Evolutionary conservation across 306 rosid genomes (phyloP), one percentile per base, ranked within the genome.

Genomic region (Vigna reflexopilosa): DNA sequence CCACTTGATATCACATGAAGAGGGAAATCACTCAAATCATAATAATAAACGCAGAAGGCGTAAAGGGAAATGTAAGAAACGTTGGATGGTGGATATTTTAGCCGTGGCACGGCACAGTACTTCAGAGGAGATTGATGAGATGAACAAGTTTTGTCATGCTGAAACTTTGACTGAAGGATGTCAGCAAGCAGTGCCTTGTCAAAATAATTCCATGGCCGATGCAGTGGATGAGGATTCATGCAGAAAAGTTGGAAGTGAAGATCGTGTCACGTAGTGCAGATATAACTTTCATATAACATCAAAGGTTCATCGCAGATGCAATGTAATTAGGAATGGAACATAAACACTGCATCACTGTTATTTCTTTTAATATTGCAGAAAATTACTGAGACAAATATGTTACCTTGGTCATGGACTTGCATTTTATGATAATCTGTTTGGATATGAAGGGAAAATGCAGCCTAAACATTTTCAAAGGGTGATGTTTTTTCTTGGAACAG

Each of bases 61-160:
- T 49, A 81, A 45, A 58, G 87, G 81, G 61, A 85, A 79, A 80
- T 77, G 64, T 34, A 90, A 86, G 90, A 88, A 83, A 73, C 73
- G 87, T 28, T 81, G 83, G 2, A 79, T 90, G 88, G 86, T 64
- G 52, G 88, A 85, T 57, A 83, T 90, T 67, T 81, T 90, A 72
- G 80, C 83, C 3, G 86, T 15, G 8, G 89, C 94, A n/a, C 48
- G 76, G 77, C 83, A 64, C 40, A 74, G 86, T 68, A 79, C 85
- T 15, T 16, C 7, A n/a, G 88, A 88, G 55, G 89, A 88, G 47
- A 87, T 76, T 22, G 17, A 72, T 61, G 69, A 72, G 79, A 77
- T 82, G 19, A 80, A 82, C 79, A 74, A 59, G 76, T 78, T 88
- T 52, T 79, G 47, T 32, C 70, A 78, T 61, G 17, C 68, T 24